Base-by-base conservation (phyloP, 768 basidiomycete species). In the Lanmaoa pseudosensibilis region DNA sequence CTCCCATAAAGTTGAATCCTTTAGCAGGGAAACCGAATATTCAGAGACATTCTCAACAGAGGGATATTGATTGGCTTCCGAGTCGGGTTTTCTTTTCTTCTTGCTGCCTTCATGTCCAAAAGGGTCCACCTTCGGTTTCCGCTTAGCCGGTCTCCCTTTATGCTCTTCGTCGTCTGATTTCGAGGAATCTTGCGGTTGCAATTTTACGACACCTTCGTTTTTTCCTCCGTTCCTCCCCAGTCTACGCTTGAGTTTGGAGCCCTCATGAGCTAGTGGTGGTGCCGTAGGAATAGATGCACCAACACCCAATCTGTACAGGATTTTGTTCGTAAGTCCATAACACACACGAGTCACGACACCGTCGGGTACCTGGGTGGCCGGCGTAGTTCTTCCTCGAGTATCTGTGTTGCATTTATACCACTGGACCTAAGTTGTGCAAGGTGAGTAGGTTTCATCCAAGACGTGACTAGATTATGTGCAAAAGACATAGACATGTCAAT, bases 401-500 rank as follows among this genome's bases (percentile, higher is more conserved):
- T 83, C 51, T 77, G 79, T 53, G 82, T 78, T 25, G 78, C 57
- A 54, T 79, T 73, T 19, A 39, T 23, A 19, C 46, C 37, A 36
- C 52, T 48, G 21, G 74, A 71, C 58, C 66, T 73, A 55, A 66
- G 72, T 27, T 76, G 66, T 43, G 77, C 66, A 52, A 74, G 75
- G n/a, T 68, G 63, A 38, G 76, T 73, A 33, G 86, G 81, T 61
- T 83, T 83, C 62, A 92, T 77, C 90, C 90, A 92, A 52, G 90
- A 88, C 21, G 87, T 79, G 43, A 89, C 83, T 63, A 92, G 78
- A 67, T 83, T 78, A 60, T 91, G 82, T 2, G 86, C 84, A 70
- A 85, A 83, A 6, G 90, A 85, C 83, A 92, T 83, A 21, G 90
- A 84, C 64, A 89, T 74, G 70, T 92, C 87, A 50, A 92, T 84